phyloP scores from a whole-genome alignment of 2,329 filamentous ascomycete genomes.

The Penicillium oxalicum region DNA sequence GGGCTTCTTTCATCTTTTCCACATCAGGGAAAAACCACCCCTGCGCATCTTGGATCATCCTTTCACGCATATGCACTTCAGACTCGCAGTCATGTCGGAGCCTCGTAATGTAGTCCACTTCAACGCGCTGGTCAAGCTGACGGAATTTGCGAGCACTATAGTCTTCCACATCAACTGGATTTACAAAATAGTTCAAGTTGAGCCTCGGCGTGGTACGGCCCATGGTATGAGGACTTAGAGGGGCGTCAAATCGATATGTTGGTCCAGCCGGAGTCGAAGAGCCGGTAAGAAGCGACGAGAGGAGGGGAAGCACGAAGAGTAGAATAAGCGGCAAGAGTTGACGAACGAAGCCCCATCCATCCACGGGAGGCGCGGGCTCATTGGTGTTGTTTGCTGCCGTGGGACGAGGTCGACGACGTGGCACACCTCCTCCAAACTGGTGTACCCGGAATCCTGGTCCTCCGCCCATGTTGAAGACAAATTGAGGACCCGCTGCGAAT shows the following conservation, averaged over 20 bases:
- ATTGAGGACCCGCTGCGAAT: conserved; percentile 63
- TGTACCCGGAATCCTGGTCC: conserved; percentile 89
- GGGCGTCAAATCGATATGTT: conserved; percentile 66
- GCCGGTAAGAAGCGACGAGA: conserved; percentile 69
- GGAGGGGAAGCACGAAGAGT: conserved; percentile 76
- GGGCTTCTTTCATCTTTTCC: conserved; percentile 69
- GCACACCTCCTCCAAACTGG: conserved; percentile 79
- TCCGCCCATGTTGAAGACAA: conserved; percentile 91
- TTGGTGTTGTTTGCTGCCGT: conserved; percentile 40
- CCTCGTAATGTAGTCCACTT: conserved; percentile 62
- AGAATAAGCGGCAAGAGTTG: conserved; percentile 82
- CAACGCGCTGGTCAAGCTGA: conserved; percentile 71
- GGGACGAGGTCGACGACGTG: conserved; percentile 68
- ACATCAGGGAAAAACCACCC: conserved; percentile 83
- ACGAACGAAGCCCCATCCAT: conserved; percentile 53
- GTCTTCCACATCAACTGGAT: conserved; percentile 68
- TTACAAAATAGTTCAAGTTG: conserved; percentile 76
- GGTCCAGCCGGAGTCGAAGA: conserved; percentile 56
- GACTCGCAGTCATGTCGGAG: conserved; percentile 67
- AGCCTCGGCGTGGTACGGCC: conserved; percentile 65
- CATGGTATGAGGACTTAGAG: conserved; percentile 65
- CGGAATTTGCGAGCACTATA: conserved; percentile 64
- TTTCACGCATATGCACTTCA: conserved; percentile 61
- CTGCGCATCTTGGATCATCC: conserved; percentile 68
- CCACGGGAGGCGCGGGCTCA: conserved; percentile 47